A percentile compares a stretch with the other conserved stretches of the same genome.
These are phyloP conservation scores for Neurospora hispaniola DNA, from an alignment of 495 filamentous ascomycete species.

Conservation along the genomic window DNA sequence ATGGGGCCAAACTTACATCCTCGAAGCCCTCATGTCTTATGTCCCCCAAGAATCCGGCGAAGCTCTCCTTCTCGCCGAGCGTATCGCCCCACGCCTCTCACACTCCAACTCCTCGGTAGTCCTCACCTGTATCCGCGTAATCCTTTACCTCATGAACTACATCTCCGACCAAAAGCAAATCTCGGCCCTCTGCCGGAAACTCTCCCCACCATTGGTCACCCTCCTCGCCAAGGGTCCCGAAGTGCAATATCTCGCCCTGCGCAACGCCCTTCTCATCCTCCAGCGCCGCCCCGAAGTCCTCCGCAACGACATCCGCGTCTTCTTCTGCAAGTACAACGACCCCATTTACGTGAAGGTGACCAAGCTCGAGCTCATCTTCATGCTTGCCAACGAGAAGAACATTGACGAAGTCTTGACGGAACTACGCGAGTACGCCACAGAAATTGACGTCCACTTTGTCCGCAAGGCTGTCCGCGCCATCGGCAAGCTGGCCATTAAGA, in stretches of 20 bases:
- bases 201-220: constrained; percentile 95
- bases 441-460: constrained; percentile 99
- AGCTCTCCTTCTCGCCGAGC: constrained; percentile 80
- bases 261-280: constrained; percentile 90
- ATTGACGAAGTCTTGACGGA: constrained; percentile 91
- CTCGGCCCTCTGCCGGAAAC: constrained; percentile 75
- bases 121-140: constrained; percentile 87
- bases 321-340: constrained; percentile 99
- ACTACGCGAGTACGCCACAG: constrained; percentile 91
- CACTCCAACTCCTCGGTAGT: constrained; percentile 96
- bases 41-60: constrained; percentile 85
- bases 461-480: constrained; percentile 88
- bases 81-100: constrained; percentile 84
- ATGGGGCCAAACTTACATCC: constrained; percentile 98
- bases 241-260: constrained; percentile 92
- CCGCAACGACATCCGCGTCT: constrained; percentile 93
- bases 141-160: constrained; percentile 98
- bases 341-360: constrained; percentile 95
- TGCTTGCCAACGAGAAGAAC: constrained; percentile 96
- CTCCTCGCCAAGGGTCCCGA: constrained; percentile 92
- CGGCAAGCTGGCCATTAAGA: constrained; percentile 96
- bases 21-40: constrained; percentile 97
- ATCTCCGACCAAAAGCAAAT: constrained; percentile 90
- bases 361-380: constrained; percentile 98
- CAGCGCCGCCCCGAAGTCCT: constrained; percentile 95